Base-by-base conservation (phyloP, 176 grass and related monocot genomes). In the Coix lacrymajobi region DNA sequence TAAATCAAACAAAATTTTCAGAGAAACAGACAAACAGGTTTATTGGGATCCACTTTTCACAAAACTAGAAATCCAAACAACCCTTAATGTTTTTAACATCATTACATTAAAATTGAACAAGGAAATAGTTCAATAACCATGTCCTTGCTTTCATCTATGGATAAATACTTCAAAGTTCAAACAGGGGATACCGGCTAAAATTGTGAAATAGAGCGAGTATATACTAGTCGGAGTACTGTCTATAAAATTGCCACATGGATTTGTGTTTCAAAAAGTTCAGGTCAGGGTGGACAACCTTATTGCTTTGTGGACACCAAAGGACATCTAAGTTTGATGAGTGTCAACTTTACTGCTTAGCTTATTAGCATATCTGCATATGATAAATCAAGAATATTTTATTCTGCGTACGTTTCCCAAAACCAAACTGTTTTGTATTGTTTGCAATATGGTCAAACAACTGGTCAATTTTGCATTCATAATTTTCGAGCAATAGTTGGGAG, bases 401-500 rank as follows among this genome's bases (percentile, higher is more conserved):
- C 10, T 4, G 19, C 46, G 10, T 22, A 26, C 63, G 28, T 72
- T 51, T 19, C 5, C 28, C 14, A 29, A 20, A 70, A 66, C 33
- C 48, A 6, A 56, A 30, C 48, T 69, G 17, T 68, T 57, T 69
- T 67, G 3, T 79, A 34, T 31, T 73, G 8, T 25, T 44, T 74
- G 26, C 24, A 3, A 41, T 66, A 58, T 41, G 33, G 30, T 31
- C 30, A 69, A 25, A 43, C 26, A 39, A 60, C 14, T 54, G 9
- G 1, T 54, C 2, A 40, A 26, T 22, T 80, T 29, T 67, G 20
- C 13, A 11, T 81, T 82, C 12, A 38, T 38, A 29, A 14, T 58
- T 78, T 57, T 57, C 14, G 71, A 62, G 69, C 49, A 28, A 10
- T 87, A 19, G 75, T 76, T 61, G 49, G 49, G 31, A 60, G 41